Conservation (phyloP, 2,329 filamentous ascomycete species). For the Nemania diffusa region DNA sequence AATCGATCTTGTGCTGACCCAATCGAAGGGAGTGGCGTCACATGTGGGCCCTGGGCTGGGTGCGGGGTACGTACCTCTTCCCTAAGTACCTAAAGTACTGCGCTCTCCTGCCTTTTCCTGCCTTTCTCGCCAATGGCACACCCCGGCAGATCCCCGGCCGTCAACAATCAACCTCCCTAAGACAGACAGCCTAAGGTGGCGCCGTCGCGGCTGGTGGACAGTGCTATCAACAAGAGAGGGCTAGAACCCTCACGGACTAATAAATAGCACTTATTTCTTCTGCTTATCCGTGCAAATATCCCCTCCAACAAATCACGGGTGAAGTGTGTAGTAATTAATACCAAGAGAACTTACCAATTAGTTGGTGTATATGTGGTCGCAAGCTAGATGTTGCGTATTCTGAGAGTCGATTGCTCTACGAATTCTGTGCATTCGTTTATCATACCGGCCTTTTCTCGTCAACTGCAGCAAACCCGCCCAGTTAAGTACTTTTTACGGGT, state of each 20-base stretch:
- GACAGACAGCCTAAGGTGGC: background rate
- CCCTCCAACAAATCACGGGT: background rate
- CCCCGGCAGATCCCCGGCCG: constrained; percentile 25
- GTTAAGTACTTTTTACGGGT: background rate
- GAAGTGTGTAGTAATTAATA: background rate
- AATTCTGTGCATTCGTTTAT: background rate
- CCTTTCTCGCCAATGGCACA: background rate
- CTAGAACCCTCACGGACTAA: constrained; percentile 24
- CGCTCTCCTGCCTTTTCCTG: background rate
- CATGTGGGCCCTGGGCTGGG: constrained; percentile 6
- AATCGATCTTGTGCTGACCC: constrained; percentile 32
- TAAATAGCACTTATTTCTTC: background rate
- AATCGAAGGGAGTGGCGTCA: constrained; percentile 30
- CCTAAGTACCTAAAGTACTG: too few relatives aligned
- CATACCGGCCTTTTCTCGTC: background rate
- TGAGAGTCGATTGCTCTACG: background rate
- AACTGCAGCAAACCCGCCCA: background rate
- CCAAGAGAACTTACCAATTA: background rate
- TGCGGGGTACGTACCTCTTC: constrained; percentile 30
- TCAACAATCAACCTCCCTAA: background rate
- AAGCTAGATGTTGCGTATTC: background rate
- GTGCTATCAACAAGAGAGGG: constrained; percentile 16
- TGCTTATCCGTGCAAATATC: background rate
- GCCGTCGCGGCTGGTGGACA: background rate
- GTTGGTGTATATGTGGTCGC: background rate